Evolutionary conservation across 2,329 filamentous ascomycete genomes (phyloP), one percentile per base, ranked within the genome.

Genomic region (Colletotrichum camelliae): DNA sequence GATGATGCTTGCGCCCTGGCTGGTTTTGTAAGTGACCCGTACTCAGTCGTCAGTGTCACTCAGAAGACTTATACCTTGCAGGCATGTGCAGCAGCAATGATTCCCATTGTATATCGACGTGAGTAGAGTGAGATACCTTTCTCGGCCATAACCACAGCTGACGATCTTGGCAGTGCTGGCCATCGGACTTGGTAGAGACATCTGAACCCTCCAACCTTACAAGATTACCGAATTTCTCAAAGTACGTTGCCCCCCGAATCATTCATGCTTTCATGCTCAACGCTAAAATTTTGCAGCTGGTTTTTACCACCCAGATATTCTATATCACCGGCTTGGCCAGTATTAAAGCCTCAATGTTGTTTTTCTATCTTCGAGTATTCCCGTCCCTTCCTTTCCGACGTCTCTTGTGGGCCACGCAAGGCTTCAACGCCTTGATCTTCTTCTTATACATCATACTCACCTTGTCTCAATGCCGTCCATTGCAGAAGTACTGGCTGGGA

Each of bases 401-500:
- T 10, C 79, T 82, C 33, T 66, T 82, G 39, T 58, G 80, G 57
- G 74, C 79, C 5, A 79, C 81, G 39, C 75, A 77, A 31, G 72
- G 79, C 13, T 78, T 78, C 9, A 81, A 79, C 15, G 77, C 72
- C 13, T 67, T 82, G 24, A 79, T 81, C 13, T 48, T 77, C 2
- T 66, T 80, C 18, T 81, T 82, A 78, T 81, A 78, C 4, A 16
- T 80, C 16, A 79, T 84, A 61, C 66, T 84, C 18, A 79, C 78
- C 24, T 79, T 81, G 10, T 78, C 81, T 24, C 74, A 73, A 18
- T 86, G 84, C 73, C 80, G 72, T 9, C 85, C 84, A 5, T 79
- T 86, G 48, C 78, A 80, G 5, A 81, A 81, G 58, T 83, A 81
- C 57, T 86, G 84, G 84, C 58, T 79, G 78, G 13, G 81, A 77